Conservation (phyloP, 1,139 yeast species). For the Yamadazyma siamensis region DNA sequence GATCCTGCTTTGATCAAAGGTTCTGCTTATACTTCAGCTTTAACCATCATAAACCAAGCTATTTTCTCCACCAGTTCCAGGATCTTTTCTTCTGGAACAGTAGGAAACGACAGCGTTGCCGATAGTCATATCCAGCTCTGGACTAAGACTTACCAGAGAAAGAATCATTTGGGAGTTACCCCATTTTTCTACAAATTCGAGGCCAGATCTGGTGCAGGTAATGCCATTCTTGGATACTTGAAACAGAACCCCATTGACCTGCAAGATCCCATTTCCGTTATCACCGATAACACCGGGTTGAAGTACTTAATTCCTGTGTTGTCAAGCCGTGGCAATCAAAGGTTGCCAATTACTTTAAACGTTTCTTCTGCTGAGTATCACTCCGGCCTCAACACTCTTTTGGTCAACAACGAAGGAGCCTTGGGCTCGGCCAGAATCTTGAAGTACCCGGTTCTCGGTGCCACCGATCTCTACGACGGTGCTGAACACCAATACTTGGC, state of each 20-base stretch:
- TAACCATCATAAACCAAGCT: conserved; percentile 60
- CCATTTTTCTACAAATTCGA: conserved; percentile 64
- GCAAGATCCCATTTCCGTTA: conserved; percentile 43
- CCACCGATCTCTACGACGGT: conserved; percentile 48
- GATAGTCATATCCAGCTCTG: conserved; percentile 63
- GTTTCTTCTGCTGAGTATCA: conserved; percentile 75
- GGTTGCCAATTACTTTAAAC: conserved; percentile 62
- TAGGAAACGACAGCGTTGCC: conserved; percentile 58
- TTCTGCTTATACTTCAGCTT: conserved; percentile 58
- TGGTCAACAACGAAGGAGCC: conserved; percentile 64
- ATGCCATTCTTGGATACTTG: conserved; percentile 73
- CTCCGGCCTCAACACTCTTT: conserved; percentile 39
- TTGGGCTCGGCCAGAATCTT: conserved; percentile 61
- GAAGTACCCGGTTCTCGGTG: conserved; percentile 70
- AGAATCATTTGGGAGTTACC: conserved; percentile 52
- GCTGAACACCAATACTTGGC: conserved; percentile 67
- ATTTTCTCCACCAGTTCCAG: conserved; percentile 60
- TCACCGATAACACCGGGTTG: conserved; percentile 69
- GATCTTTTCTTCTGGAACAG: conserved; percentile 67
- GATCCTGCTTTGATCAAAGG: conserved; percentile 55
- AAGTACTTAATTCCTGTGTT: conserved; percentile 59
- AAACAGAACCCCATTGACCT: conserved; percentile 30
- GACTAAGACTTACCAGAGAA: conserved; percentile 49
- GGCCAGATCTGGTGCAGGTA: conserved; percentile 82
- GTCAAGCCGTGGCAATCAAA: conserved; percentile 23